phyloP scores from a whole-genome alignment of 176 grass and related monocot genomes.

The Oryza glaberrima region DNA sequence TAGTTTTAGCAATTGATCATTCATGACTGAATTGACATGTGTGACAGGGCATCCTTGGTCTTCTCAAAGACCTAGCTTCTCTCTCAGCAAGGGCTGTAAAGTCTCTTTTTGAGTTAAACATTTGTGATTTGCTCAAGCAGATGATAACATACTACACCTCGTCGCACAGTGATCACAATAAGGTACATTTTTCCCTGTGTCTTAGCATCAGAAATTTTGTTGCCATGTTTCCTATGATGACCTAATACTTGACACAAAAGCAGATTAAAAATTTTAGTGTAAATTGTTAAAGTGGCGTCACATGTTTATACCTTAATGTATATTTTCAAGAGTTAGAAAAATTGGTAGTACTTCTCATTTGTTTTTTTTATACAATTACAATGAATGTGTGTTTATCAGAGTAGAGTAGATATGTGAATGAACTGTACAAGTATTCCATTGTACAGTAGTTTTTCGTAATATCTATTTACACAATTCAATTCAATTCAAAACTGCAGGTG shows the following conservation, averaged over 20 bases:
- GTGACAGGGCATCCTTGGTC: slow-evolving; percentile 48
- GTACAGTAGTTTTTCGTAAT: background rate
- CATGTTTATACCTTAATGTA: slow-evolving; percentile 17
- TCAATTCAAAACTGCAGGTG: slow-evolving; percentile 43
- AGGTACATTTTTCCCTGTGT: slow-evolving; percentile 28
- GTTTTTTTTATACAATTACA: background rate
- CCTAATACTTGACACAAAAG: background rate
- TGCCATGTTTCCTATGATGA: background rate
- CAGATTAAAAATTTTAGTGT: background rate
- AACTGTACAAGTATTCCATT: slow-evolving; percentile 1
- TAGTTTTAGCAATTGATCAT: slow-evolving; percentile 6
- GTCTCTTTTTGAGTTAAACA: slow-evolving; percentile 54
- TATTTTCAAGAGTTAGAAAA: background rate
- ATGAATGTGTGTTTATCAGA: background rate
- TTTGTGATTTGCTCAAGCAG: slow-evolving; percentile 45
- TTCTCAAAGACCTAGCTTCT: slow-evolving; percentile 49
- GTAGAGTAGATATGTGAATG: slow-evolving; percentile 13
- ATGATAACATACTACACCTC: slow-evolving; percentile 45
- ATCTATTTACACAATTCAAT: slow-evolving; percentile 24
- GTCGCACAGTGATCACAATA: slow-evolving; percentile 18
- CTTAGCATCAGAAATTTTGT: background rate
- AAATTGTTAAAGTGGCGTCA: background rate
- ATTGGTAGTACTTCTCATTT: background rate
- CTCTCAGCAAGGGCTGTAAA: slow-evolving; percentile 50
- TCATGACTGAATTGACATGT: slow-evolving; percentile 15